Evolutionary conservation across 2,329 filamentous ascomycete species (phyloP).

Genomic region (Hymenoscyphus salicellus): DNA sequence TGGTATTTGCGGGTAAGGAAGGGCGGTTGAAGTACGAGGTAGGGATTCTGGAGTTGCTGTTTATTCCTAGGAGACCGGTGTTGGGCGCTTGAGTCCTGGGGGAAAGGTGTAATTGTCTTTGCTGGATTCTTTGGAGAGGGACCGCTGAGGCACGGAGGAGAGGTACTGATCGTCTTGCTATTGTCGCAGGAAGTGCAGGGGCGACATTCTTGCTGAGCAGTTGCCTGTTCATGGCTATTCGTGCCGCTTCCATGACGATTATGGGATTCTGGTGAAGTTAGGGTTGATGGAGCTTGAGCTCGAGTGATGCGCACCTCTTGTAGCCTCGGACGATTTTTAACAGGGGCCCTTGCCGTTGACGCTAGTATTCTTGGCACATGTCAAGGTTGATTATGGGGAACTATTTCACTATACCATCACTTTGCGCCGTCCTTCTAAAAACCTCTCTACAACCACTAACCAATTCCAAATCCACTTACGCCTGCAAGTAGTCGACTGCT

Average conservation of each 20-base stretch:
- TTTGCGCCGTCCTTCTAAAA: neutral
- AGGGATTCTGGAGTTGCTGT: constrained; percentile 44
- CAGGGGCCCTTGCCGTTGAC: neutral
- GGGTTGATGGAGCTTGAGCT: neutral
- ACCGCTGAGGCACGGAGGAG: constrained; percentile 24
- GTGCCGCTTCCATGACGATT: neutral
- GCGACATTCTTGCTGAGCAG: constrained; percentile 24
- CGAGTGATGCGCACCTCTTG: neutral
- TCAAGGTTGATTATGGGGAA: neutral
- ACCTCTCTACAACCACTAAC: neutral
- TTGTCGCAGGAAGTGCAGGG: constrained; percentile 15
- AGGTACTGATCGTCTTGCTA: constrained; percentile 21
- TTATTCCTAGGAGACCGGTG: constrained; percentile 31
- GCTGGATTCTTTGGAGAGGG: constrained; percentile 19
- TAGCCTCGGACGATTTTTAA: neutral
- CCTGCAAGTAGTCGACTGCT: neutral
- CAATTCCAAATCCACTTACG: neutral
- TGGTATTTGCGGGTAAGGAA: constrained; percentile 82
- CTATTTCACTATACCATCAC: neutral
- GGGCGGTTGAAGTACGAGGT: constrained; percentile 77
- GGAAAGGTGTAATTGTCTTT: constrained; percentile 31
- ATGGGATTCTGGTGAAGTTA: neutral
- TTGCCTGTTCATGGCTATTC: constrained; percentile 20
- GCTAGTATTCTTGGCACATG: neutral
- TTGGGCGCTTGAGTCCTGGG: constrained; percentile 29